Evolutionary conservation across 2,329 filamentous ascomycete genomes (phyloP), one percentile per base, ranked within the genome.

Genomic region (Aspergillus arachidicola): DNA sequence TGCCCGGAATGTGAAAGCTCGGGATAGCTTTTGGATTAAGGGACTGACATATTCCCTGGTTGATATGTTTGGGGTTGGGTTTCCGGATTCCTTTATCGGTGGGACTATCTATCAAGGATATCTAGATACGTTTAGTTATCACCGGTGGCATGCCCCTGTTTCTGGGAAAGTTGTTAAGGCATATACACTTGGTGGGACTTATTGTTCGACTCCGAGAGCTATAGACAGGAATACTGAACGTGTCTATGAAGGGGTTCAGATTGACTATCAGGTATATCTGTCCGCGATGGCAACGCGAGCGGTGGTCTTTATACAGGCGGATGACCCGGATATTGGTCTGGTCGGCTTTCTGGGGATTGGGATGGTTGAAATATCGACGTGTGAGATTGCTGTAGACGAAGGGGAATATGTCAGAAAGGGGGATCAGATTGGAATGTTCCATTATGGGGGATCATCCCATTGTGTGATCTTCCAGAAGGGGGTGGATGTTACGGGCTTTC

Each of bases 311-410:
- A 84, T 92, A 63, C 82, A 91, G 74, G 88, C 89, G 0, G 87
- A 90, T 66, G 88, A 90, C 10, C 61, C 61, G 68, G 80, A 79
- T 5, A 86, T 92, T 32, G 90, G 89, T 0, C 76, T 91, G 46
- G 84, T 92, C 80, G 86, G 83, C 0, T 88, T 91, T 66, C 38
- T 41, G 16, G 86, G 84, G 6, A 83, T 92, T 6, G 90, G 89
- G 6, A 92, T 92, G 89, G 87, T 87, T 57, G 90, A 92, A 76
- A 89, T 92, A 26, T 87, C 84, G 65, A 87, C 87, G 0, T 91
- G 89, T 70, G 88, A 91, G 59, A 86, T 90, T 57, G 88, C 85
- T 0, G 87, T 90, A 11, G 81, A 81, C 69, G 84, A 87, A 71
- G 89, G 88, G 0, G 82, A 91, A 72, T 81, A 83, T 53, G 73